Conservation (phyloP, 768 basidiomycete species). For the Kwoniella sp. region DNA sequence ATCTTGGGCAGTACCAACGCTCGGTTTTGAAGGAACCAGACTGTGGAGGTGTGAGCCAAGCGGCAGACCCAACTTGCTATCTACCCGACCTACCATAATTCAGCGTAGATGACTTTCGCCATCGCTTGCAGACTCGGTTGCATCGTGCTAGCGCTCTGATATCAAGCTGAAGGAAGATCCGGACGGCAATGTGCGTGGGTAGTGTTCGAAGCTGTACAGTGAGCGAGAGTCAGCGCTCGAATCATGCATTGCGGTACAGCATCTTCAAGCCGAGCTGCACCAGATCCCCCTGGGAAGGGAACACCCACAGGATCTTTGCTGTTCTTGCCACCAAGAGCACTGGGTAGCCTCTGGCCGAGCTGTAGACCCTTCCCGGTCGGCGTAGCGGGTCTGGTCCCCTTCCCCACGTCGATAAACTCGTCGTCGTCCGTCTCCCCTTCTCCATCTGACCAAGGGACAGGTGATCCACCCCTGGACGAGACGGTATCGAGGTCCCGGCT, state of each 20-base stretch:
- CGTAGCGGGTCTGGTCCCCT: slow-evolving; percentile 43
- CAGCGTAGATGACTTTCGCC: slow-evolving; percentile 80
- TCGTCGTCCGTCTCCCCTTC: slow-evolving; percentile 31
- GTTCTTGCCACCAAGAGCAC: slow-evolving; percentile 18
- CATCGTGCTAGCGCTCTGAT: slow-evolving; percentile 69
- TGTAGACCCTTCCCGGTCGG: slow-evolving; percentile 26
- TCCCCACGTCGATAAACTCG: slow-evolving; percentile 38
- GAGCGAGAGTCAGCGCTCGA: not conserved
- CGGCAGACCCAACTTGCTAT: not conserved
- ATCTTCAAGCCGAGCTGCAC: not conserved
- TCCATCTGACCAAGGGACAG: slow-evolving; percentile 13
- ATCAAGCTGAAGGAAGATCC: slow-evolving; percentile 64
- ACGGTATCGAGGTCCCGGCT: slow-evolving; percentile 10
- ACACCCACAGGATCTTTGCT: slow-evolving; percentile 45
- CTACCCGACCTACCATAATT: slow-evolving; percentile 66
- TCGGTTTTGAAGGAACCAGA: slow-evolving; percentile 90
- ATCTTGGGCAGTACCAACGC: slow-evolving; percentile 81
- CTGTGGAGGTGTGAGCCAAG: slow-evolving; percentile 52
- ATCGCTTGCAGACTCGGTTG: slow-evolving; percentile 75
- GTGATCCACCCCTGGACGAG: slow-evolving; percentile 11
- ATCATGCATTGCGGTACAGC: not conserved
- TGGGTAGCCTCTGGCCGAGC: slow-evolving; percentile 20
- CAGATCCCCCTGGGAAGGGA: not conserved
- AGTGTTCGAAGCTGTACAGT: slow-evolving; percentile 51
- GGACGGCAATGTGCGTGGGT: slow-evolving; percentile 76